Percentiles rank a stretch among this genome's conserved stretches.
These are phyloP conservation scores for Chlorella ohadii DNA, from an alignment of 139 green algal species.

Conservation along the genomic window DNA sequence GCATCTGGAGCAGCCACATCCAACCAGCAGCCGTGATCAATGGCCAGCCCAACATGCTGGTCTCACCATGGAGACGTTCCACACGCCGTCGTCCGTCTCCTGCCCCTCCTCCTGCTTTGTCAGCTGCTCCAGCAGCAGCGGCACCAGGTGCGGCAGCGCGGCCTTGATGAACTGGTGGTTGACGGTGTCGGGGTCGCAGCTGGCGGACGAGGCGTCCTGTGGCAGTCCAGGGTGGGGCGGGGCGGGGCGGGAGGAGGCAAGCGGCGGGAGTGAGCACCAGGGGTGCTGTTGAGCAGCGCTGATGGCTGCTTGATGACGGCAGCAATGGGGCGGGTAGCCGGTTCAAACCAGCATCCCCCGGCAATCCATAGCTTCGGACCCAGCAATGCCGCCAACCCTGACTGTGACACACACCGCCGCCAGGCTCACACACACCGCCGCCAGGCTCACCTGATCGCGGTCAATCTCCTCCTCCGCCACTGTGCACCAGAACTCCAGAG, in stretches of 20 bases:
- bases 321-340: too few species aligned
- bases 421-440: too few species aligned
- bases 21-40: too few species aligned
- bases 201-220: slow-evolving; percentile 29
- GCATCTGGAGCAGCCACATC: too few species aligned
- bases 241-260: too few species aligned
- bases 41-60: too few species aligned
- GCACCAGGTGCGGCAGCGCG: slow-evolving; percentile 84
- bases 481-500: slow-evolving; percentile 97
- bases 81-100: slow-evolving; percentile 89
- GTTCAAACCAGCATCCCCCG: too few species aligned
- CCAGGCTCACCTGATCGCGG: slow-evolving; percentile 15
- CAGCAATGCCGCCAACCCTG: too few species aligned
- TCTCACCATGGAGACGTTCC: slow-evolving; percentile 91
- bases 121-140: slow-evolving; percentile 94
- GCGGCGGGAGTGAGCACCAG: neutral
- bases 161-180: slow-evolving; percentile 90
- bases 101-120: slow-evolving; percentile 96
- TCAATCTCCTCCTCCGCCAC: slow-evolving; percentile 86
- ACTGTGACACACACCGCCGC: too few species aligned
- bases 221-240: neutral
- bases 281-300: neutral
- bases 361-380: too few species aligned
- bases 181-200: slow-evolving; percentile 46
- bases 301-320: too few species aligned